phyloP scores from a whole-genome alignment of 192 early-diverging fungal genomes.

The Coemansia sp. region DNA sequence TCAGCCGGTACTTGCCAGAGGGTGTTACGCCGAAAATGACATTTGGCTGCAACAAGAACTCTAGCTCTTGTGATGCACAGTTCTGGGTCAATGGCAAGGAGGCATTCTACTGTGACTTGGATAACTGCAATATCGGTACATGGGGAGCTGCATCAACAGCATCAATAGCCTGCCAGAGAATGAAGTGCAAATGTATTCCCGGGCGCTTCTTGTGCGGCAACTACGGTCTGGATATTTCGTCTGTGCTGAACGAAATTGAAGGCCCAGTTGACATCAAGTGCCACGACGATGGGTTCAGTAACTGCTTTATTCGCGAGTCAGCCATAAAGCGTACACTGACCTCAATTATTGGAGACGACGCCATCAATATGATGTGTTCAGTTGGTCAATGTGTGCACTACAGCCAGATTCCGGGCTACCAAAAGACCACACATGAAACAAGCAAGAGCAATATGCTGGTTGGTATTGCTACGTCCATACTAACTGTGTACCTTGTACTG shows the following conservation, averaged over 20 bases:
- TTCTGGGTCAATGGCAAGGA: constrained; percentile 88
- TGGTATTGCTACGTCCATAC: constrained; percentile 38
- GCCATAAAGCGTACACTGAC: constrained; percentile 41
- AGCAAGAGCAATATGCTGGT: constrained; percentile 45
- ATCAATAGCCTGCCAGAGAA: constrained; percentile 71
- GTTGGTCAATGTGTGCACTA: constrained; percentile 90
- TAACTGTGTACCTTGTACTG: constrained; percentile 51
- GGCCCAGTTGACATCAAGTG: constrained; percentile 80
- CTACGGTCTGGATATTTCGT: constrained; percentile 79
- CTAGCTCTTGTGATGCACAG: constrained; percentile 74
- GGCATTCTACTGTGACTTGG: constrained; percentile 89
- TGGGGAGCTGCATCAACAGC: constrained; percentile 52
- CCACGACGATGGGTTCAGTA: constrained; percentile 76
- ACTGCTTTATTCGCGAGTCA: constrained; percentile 71
- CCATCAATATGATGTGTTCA: constrained; percentile 77
- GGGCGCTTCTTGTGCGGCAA: constrained; percentile 86
- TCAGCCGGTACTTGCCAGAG: constrained; percentile 56
- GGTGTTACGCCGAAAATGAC: constrained; percentile 80
- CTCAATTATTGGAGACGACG: constrained; percentile 79
- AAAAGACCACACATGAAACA: constrained; percentile 23
- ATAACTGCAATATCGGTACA: constrained; percentile 68
- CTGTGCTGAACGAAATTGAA: constrained; percentile 78
- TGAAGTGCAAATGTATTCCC: constrained; percentile 81
- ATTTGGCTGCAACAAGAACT: constrained; percentile 67
- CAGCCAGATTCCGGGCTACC: constrained; percentile 82